Evolutionary conservation across 768 basidiomycete genomes (phyloP).

Genomic region (Boletus patriciae): DNA sequence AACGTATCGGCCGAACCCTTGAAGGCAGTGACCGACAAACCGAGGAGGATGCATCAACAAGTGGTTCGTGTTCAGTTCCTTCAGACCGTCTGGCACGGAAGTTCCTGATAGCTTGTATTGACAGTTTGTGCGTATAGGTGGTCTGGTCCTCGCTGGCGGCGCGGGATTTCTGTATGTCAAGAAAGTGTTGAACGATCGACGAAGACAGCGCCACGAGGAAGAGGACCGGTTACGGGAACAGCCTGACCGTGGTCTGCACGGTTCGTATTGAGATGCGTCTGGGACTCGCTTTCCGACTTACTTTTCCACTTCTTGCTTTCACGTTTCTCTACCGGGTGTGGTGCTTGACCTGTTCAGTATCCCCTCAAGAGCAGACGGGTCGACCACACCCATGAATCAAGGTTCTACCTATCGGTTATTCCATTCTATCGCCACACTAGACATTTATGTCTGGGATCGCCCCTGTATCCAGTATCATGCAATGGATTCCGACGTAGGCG

Average conservation of each 20-base stretch:
- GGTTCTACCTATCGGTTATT: background rate
- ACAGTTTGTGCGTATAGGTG: slow-evolving; percentile 29
- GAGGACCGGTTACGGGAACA: slow-evolving; percentile 17
- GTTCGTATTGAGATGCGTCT: background rate
- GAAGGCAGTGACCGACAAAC: background rate
- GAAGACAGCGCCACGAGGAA: slow-evolving; percentile 23
- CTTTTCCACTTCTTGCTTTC: background rate
- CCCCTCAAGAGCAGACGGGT: slow-evolving; percentile 5
- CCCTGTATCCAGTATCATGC: background rate
- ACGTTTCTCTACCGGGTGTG: background rate
- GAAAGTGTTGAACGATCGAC: slow-evolving; percentile 27
- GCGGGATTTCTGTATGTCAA: slow-evolving; percentile 34
- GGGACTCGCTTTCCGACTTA: slow-evolving; percentile 12
- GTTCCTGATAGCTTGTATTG: background rate
- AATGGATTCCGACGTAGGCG: background rate
- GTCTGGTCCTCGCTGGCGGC: slow-evolving; percentile 29
- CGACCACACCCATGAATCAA: slow-evolving; percentile 8
- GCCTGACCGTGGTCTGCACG: background rate
- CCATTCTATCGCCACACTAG: background rate
- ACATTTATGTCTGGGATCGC: background rate
- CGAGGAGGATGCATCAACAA: slow-evolving; percentile 18
- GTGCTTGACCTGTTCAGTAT: background rate
- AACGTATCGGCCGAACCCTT: background rate
- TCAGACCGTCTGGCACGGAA: background rate
- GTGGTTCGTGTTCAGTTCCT: slow-evolving; percentile 13